Conservation (phyloP, 495 filamentous ascomycete species). For the Penicillium coffeae region DNA sequence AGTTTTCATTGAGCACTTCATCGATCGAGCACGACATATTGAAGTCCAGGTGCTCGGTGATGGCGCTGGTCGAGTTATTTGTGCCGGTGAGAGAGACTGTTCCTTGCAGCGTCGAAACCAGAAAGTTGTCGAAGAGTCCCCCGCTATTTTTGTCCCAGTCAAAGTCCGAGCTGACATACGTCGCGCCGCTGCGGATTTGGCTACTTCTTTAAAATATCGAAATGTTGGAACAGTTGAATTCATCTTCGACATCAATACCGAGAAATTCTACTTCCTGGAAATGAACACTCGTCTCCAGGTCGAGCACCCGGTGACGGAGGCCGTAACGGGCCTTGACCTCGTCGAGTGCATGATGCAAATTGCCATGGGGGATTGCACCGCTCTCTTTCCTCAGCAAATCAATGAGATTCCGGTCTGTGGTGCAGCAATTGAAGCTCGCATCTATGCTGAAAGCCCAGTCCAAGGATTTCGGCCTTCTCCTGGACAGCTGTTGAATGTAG, state of each 20-base stretch:
- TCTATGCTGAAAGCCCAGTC: conserved; percentile 84
- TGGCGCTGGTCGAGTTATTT: conserved; percentile 65
- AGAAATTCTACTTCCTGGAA: conserved; percentile 90
- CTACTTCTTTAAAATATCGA: conserved; percentile 74
- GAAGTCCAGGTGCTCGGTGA: conserved; percentile 92
- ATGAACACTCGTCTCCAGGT: conserved; percentile 93
- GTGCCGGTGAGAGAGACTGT: conserved; percentile 75
- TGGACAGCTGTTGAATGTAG: conserved; percentile 56
- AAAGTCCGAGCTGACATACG: conserved; percentile 61
- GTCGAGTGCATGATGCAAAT: conserved; percentile 84
- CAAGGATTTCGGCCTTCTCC: conserved; percentile 81
- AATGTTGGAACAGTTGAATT: conserved; percentile 93
- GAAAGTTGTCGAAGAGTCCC: conserved; percentile 91
- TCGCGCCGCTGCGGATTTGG: conserved; percentile 73
- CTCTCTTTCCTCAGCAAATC: conserved; percentile 58
- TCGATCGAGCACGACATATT: conserved; percentile 77
- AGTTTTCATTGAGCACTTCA: conserved; percentile 86
- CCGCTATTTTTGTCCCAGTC: conserved; percentile 68
- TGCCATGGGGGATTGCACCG: conserved; percentile 68
- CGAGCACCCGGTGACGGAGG: conserved; percentile 89
- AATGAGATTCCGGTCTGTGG: conserved; percentile 61
- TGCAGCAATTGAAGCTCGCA: conserved; percentile 79
- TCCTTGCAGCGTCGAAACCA: conserved; percentile 81
- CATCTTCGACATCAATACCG: conserved; percentile 81
- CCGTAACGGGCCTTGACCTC: conserved; percentile 80